Conservation (phyloP, 768 basidiomycete genomes). For the Mycena pura region DNA sequence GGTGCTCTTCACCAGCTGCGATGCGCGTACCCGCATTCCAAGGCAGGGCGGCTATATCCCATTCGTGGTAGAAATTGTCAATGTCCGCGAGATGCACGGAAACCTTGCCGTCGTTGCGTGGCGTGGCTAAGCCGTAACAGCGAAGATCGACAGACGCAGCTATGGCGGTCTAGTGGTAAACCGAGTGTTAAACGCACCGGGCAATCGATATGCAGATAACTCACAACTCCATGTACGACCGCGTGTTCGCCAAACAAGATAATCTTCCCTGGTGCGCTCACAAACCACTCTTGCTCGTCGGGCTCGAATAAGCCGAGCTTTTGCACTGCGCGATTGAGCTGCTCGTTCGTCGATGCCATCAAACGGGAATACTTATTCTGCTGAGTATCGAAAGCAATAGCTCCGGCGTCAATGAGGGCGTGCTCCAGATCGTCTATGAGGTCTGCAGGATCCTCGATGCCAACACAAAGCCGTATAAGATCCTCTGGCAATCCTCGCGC, state of each 20-base stretch:
- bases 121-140: constrained; percentile 86
- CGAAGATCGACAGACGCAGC: constrained; percentile 95
- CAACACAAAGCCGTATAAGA: constrained; percentile 96
- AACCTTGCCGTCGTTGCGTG: constrained; percentile 74
- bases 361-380: constrained; percentile 57
- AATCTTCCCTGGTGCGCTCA: constrained; percentile 97
- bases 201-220: constrained; percentile 39
- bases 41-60: constrained; percentile 78
- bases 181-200: constrained; percentile 14
- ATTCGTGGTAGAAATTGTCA: constrained; percentile 76
- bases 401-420: constrained; percentile 90
- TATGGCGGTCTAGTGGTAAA: constrained; percentile 75
- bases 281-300: constrained; percentile 72
- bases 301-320: constrained; percentile 57
- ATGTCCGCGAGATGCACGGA: constrained; percentile 84
- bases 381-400: constrained; percentile 67
- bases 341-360: constrained; percentile 42
- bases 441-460: constrained; percentile 94
- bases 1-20: constrained; percentile 57
- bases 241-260: constrained; percentile 99
- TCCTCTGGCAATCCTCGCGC: constrained; percentile 98
- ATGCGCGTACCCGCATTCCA: constrained; percentile 76
- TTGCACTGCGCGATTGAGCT: constrained; percentile 68
- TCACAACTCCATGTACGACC: constrained; percentile 94
- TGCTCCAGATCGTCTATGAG: constrained; percentile 94